Evolutionary conservation across 331 rosid genomes (phyloP).

Genomic region (Rosa hybrid): DNA sequence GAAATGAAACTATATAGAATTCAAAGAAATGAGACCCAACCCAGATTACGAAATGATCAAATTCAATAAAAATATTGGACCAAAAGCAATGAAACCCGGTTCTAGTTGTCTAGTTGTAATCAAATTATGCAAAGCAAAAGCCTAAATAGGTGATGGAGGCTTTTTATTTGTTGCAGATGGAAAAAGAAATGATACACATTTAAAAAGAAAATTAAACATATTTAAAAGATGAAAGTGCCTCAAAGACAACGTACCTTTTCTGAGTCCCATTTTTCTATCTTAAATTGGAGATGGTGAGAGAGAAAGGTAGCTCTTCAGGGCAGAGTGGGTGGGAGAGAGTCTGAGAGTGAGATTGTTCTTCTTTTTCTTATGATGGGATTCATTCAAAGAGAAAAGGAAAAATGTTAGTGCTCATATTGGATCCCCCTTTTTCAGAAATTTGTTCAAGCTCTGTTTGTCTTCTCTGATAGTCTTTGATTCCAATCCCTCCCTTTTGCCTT

Average conservation of each 20-base stretch:
- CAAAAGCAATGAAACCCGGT: conserved; percentile 24
- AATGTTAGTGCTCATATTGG: conserved; percentile 25
- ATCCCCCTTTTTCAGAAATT: conserved; percentile 56
- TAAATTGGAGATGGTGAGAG: conserved; percentile 6
- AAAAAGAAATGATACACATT: not conserved
- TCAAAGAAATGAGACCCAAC: conserved; percentile 21
- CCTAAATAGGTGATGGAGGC: conserved; percentile 9
- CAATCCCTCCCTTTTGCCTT: conserved; percentile 30
- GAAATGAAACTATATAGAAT: not conserved
- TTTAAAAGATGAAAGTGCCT: not conserved
- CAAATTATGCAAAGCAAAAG: conserved; percentile 33
- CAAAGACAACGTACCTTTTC: conserved; percentile 12
- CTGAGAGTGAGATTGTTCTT: conserved; percentile 35
- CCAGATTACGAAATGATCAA: conserved; percentile 23
- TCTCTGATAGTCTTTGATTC: conserved; percentile 54
- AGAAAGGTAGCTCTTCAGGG: not conserved
- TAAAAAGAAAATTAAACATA: not conserved
- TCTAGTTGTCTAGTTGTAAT: conserved; percentile 42
- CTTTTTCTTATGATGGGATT: conserved; percentile 35
- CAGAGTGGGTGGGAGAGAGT: conserved; percentile 16
- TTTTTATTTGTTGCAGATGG: conserved; percentile 30
- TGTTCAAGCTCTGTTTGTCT: conserved; percentile 76
- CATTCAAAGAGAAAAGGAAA: conserved; percentile 29
- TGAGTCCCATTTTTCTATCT: conserved; percentile 3
- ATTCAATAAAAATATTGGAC: conserved; percentile 28